phyloP scores from a whole-genome alignment of 2,329 filamentous ascomycete species.

The Trichoderma koningiopsis region DNA sequence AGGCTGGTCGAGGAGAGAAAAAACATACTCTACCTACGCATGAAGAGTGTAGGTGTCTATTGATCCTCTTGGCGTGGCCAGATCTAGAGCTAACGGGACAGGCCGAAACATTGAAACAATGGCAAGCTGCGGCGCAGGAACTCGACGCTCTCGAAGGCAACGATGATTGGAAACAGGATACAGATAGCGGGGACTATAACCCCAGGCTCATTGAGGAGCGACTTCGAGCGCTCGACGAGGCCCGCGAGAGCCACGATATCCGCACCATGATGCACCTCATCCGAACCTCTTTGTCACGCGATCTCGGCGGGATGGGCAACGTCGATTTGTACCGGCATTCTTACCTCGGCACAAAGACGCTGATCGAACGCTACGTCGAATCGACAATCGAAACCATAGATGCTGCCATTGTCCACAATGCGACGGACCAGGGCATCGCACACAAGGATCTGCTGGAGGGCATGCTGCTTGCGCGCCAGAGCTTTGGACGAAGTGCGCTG shows the following conservation, averaged over 20 bases:
- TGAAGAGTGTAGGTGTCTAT: slow-evolving; percentile 61
- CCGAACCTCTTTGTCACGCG: slow-evolving; percentile 76
- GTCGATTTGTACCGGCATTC: slow-evolving; percentile 80
- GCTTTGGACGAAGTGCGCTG: slow-evolving; percentile 82
- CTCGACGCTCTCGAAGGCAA: slow-evolving; percentile 80
- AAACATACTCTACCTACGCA: slow-evolving; percentile 62
- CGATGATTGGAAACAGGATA: slow-evolving; percentile 75
- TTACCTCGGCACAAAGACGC: slow-evolving; percentile 79
- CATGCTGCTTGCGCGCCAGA: slow-evolving; percentile 71
- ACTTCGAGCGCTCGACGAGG: slow-evolving; percentile 73
- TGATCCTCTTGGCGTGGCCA: not conserved
- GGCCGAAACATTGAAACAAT: slow-evolving; percentile 71
- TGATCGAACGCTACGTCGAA: slow-evolving; percentile 86
- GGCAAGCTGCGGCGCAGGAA: slow-evolving; percentile 73
- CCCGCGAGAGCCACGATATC: slow-evolving; percentile 70
- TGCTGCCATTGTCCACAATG: slow-evolving; percentile 65
- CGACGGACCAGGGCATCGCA: slow-evolving; percentile 56
- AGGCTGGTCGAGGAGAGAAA: slow-evolving; percentile 58
- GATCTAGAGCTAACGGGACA: slow-evolving; percentile 37
- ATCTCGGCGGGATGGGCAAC: slow-evolving; percentile 85
- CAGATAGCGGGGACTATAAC: slow-evolving; percentile 67
- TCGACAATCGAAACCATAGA: slow-evolving; percentile 75
- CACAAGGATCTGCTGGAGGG: slow-evolving; percentile 65
- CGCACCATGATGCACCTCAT: slow-evolving; percentile 77
- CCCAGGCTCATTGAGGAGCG: slow-evolving; percentile 67